Evolutionary conservation across 2,329 filamentous ascomycete genomes (phyloP), one percentile per base, ranked within the genome.

Genomic region (Ascochyta viciae-villosae): DNA sequence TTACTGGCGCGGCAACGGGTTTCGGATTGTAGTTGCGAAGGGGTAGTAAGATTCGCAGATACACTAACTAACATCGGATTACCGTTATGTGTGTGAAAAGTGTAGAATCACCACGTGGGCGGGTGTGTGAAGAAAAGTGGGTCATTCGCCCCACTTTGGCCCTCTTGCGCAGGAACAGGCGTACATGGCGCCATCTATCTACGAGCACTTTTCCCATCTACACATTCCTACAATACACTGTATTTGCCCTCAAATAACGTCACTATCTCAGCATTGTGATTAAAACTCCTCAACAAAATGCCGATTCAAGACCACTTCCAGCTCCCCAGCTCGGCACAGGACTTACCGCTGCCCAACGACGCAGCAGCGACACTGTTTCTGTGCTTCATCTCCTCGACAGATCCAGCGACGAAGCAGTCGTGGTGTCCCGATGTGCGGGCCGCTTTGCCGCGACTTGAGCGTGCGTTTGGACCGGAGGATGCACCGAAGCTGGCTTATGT

Each of bases 381-480:
- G 38, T 33, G 27, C 29, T 61, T 61, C 50, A 54, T 61, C 22
- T 43, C 59, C 12, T 50, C 49, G 6, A 49, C 35, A 10, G 52
- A 55, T n/a, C 49, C 59, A 0, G 42, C 40, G 16, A 61, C 55
- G 4, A 38, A 54, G 7, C 41, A 51, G 27, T 31, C 59, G 4
- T 61, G 59, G 59, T 61, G 59, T 50, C 56, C 59, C 12, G 59
- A 61, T 40, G 59, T 61, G 15, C 54, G 56, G 4, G 59, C 59
- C 7, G 49, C 59, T 42, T 15, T 61, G 39, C 59, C 59, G 10
- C 16, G 29, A 0, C 47, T 57, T 15, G 10, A 50, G 24, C 48
- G 37, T 12, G 35, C 31, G 5, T 61, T 61, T 33, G 31, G 38
- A 12, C 10, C 38, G 6, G 33, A 24, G 4, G 38, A 43, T 16